phyloP scores from a whole-genome alignment of 73 alveolate genomes.

The Diophrys sp. region DNA sequence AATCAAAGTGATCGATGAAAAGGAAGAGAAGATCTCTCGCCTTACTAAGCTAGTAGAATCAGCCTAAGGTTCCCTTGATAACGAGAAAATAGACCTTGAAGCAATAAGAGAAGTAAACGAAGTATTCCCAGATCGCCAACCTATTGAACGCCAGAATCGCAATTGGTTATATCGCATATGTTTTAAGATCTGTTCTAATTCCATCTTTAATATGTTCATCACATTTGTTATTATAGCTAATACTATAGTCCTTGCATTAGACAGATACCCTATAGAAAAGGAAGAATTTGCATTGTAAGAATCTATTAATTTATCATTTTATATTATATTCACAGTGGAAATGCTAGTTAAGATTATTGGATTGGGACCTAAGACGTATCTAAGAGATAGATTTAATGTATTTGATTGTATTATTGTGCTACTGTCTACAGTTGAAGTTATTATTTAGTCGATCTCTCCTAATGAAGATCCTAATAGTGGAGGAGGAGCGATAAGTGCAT shows the following conservation, averaged over 20 bases:
- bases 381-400: slow-evolving; percentile 67
- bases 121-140: too few relatives aligned
- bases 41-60: too few relatives aligned
- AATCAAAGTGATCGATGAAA: too few relatives aligned
- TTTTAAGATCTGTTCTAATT: background rate
- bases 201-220: slow-evolving; percentile 8
- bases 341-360: slow-evolving; percentile 63
- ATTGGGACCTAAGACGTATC: slow-evolving; percentile 62
- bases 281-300: slow-evolving; percentile 9
- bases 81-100: too few relatives aligned
- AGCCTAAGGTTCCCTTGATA: too few relatives aligned
- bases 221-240: slow-evolving; percentile 25
- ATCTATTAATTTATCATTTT: slow-evolving; percentile 12
- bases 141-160: too few relatives aligned
- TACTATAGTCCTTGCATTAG: slow-evolving; percentile 52
- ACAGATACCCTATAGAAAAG: slow-evolving; percentile 48
- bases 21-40: too few relatives aligned
- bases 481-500: slow-evolving; percentile 67
- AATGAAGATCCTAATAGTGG: slow-evolving; percentile 10
- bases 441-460: slow-evolving; percentile 21
- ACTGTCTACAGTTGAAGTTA: slow-evolving; percentile 38
- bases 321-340: slow-evolving; percentile 51
- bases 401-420: slow-evolving; percentile 71
- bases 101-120: too few relatives aligned
- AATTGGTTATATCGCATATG: background rate